These are phyloP conservation scores for Dalbergia cochinchinensis DNA, from an alignment of 306 rosid species.

Conservation along the genomic window DNA sequence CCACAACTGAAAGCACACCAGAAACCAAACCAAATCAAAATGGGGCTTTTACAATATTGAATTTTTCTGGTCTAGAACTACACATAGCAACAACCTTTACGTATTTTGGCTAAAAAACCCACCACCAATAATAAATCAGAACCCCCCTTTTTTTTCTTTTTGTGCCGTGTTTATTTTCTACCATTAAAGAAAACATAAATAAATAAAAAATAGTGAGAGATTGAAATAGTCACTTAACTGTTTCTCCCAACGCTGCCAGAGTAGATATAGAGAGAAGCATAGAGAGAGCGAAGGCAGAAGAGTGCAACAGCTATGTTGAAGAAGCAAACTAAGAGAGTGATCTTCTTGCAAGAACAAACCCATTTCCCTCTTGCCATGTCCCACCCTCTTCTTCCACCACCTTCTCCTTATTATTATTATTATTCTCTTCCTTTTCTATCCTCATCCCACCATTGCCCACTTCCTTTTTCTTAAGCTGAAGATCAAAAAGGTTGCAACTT, in stretches of 20 bases:
- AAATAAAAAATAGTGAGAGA: not conserved
- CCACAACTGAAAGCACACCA: conserved; percentile 55
- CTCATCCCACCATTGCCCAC: conserved; percentile 86
- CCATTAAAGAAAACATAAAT: not conserved
- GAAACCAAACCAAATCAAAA: conserved; percentile 16
- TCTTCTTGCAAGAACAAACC: conserved; percentile 84
- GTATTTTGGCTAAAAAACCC: not conserved
- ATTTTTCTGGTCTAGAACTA: conserved; percentile 18
- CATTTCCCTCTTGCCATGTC: conserved; percentile 84
- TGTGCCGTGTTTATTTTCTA: not conserved
- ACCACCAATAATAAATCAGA: conserved; percentile 24
- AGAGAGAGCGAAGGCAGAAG: conserved; percentile 84
- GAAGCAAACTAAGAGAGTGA: conserved; percentile 77
- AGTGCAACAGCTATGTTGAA: conserved; percentile 93
- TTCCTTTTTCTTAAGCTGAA: conserved; percentile 20
- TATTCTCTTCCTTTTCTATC: conserved; percentile 52
- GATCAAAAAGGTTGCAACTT: conserved; percentile 39
- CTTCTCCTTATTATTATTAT: not conserved
- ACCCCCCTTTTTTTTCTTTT: not conserved
- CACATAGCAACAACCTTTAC: not conserved
- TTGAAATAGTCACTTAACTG: conserved; percentile 57
- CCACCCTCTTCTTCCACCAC: conserved; percentile 39
- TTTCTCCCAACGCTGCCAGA: conserved; percentile 68
- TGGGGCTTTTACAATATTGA: not conserved
- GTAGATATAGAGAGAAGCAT: conserved; percentile 87